Evolutionary conservation across 345 rosid genomes (phyloP).

Genomic region (Sisymbrium irio): DNA sequence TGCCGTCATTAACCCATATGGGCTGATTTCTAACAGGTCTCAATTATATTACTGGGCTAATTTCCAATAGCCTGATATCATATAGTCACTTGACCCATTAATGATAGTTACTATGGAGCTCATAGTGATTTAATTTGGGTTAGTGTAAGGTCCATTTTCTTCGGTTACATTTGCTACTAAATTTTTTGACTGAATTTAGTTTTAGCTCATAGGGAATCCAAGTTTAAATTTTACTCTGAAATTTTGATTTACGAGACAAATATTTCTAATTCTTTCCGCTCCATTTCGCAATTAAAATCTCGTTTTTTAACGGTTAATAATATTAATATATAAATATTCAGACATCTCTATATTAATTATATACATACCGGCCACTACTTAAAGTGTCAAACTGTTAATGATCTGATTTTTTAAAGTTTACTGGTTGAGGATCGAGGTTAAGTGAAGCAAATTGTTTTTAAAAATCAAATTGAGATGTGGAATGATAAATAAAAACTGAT

Average conservation of each 20-base stretch:
- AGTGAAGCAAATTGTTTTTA: background rate
- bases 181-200: background rate
- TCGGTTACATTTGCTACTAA: background rate
- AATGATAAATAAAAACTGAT: background rate
- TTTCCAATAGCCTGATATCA: background rate
- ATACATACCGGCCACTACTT: background rate
- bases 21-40: background rate
- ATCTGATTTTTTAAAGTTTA: background rate
- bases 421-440: background rate
- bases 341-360: background rate
- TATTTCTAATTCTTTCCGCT: background rate
- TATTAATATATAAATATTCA: background rate
- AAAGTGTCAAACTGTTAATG: background rate
- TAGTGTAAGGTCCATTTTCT: background rate
- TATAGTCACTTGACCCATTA: background rate
- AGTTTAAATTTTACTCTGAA: background rate
- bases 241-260: background rate
- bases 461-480: background rate
- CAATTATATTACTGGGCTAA: background rate
- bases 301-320: background rate
- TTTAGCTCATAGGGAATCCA: background rate
- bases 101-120: background rate
- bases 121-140: background rate
- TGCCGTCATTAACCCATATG: background rate
- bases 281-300: background rate